Evolutionary conservation across 2,329 filamentous ascomycete genomes (phyloP), one percentile per base, ranked within the genome.

Genomic region (Rasamsonia emersonii): DNA sequence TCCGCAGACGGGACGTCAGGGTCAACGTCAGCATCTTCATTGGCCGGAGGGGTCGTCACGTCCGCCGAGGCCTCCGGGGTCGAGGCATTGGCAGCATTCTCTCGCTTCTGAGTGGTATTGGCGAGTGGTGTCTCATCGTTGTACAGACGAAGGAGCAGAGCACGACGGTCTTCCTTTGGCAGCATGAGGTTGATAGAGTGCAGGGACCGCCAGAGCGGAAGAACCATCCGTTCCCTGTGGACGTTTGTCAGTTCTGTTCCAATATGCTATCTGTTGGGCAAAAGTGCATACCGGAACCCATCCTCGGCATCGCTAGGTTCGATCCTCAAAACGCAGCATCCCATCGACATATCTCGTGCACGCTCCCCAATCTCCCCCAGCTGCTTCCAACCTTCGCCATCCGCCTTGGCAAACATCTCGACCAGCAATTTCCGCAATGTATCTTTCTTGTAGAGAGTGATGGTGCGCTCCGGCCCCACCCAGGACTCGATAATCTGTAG

Each of bases 131-230:
- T 81, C 17, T 81, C 81, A 47, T 96, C 89, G 54, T 95, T 93
- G 65, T 81, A 98, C 39, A 98, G 70, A 14, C 91, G 73, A 42
- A 96, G 68, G 46, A 96, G 65, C 85, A 96, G 93, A 1, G 91
- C 91, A 15, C 78, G 80, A 10, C 91, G 77, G 44, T 98, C 91
- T 58, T 98, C 91, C 67, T 98, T 98, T 30, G 91, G 89, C 51
- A 98, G 70, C 91, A 98, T 98, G 33, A 98, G 74, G 58, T 98
- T 98, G 37, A 96, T 70, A 13, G 82, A 89, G 47, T 88, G 79
- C 39, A 93, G 74, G 54, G 86, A 93, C 62, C 93, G 82, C 91
- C 91, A 98, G 17, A 98, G 67, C 3, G 91, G 91, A 11, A 98
- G 71, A 2, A 89, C 83, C 75, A 95, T 86, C 16, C 75, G 70